Base-by-base conservation (phyloP, 768 basidiomycete genomes). In the Kwoniella botswanensis region DNA sequence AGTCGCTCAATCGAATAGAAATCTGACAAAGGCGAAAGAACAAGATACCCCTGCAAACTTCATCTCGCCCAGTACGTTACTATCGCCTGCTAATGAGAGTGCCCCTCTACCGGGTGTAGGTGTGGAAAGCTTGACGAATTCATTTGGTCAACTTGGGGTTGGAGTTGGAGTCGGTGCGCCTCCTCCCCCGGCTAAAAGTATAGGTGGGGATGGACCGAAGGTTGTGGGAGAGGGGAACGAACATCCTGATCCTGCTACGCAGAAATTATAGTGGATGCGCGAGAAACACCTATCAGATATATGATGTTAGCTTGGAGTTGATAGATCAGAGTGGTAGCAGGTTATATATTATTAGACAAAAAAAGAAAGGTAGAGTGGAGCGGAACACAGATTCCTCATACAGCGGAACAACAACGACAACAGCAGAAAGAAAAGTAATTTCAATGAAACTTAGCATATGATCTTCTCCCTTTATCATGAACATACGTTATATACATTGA, bases 61-160 rank as follows among this genome's bases (percentile, higher is more conserved):
- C 64, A 79, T 83, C 54, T 79, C 77, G 18, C 81, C 82, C 11
- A 74, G 74, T 13, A 78, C 79, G 0, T 61, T 83, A 17, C 64
- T 81, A 1, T 79, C 81, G 21, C 77, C 78, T n/a, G 50, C 65
- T 1, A 64, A 70, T 42, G 64, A 76, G 41, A 46, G 56, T 18
- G 54, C 64, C 7, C 57, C 57, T 42, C 60, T 71, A 17, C 70
- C 70, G 15, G 56, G 52, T 4, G 56, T 60, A 12, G 62, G 56
- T 26, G 71, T 79, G 26, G 74, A 77, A 15, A 61, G 64, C 24
- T 60, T 80, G 50, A 68, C 76, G 11, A 53, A 42, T 26, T 60
- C 65, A 9, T 78, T 80, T 65, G 76, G 71, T 29, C 65, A 74
- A 60, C 67, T 76, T 52, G 77, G 46, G 0, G 54, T 58, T 29